Conservation (phyloP, 75 land plant genomes). For the Selaginella tamariscina region DNA sequence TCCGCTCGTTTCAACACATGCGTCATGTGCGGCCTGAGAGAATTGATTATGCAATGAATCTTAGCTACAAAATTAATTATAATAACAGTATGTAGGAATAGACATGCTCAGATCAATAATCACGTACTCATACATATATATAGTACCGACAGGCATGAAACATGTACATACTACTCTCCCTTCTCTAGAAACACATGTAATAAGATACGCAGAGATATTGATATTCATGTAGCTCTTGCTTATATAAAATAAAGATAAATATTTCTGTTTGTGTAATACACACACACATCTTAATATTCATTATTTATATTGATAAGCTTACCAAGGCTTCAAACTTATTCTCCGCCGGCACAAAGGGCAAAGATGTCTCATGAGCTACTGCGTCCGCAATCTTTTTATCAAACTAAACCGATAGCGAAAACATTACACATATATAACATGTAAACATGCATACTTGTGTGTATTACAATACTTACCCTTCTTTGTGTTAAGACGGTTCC, state of each 20-base stretch:
- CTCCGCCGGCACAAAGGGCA: conserved; percentile 89
- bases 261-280: conserved; percentile 1
- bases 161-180: too few species aligned
- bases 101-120: too few species aligned
- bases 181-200: too few species aligned
- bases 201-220: too few species aligned
- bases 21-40: conserved; percentile 97
- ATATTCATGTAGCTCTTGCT: too few species aligned
- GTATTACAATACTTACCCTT: too few species aligned
- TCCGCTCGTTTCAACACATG: conserved; percentile 97
- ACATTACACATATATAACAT: too few species aligned
- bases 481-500: conserved; percentile 92
- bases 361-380: conserved; percentile 71
- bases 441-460: too few species aligned
- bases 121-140: too few species aligned
- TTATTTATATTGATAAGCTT: background rate
- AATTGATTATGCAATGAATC: too few species aligned
- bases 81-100: background rate
- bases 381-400: conserved; percentile 92
- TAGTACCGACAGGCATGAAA: too few species aligned
- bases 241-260: too few species aligned
- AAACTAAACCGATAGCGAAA: conserved; percentile 42
- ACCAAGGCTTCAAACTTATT: conserved; percentile 99
- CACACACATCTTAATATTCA: background rate
- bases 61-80: background rate